These are phyloP conservation scores for Suhomyces kilbournensis DNA, from an alignment of 805 yeast species.

Conservation along the genomic window DNA sequence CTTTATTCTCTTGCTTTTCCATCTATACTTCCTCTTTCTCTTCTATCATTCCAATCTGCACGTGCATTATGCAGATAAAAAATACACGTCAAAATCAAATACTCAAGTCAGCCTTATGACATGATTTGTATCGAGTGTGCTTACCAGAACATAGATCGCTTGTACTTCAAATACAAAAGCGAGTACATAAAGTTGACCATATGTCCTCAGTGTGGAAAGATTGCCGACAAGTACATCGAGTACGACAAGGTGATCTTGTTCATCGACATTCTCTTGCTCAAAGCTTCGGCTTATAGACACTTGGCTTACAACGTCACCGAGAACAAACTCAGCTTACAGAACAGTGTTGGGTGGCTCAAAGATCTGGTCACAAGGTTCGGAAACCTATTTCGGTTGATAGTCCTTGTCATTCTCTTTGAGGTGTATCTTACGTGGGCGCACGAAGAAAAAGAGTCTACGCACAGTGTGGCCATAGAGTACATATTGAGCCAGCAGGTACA, in stretches of 20 bases:
- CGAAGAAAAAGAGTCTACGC: slow-evolving; percentile 59
- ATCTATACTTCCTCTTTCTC: no score
- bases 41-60: neutral
- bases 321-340: slow-evolving; percentile 14
- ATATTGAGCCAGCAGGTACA: slow-evolving; percentile 35
- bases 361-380: slow-evolving; percentile 16
- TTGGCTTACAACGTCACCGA: slow-evolving; percentile 69
- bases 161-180: slow-evolving; percentile 71
- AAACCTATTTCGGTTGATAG: slow-evolving; percentile 42
- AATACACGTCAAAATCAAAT: neutral
- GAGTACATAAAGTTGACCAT: slow-evolving; percentile 77
- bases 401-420: slow-evolving; percentile 74
- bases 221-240: slow-evolving; percentile 90
- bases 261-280: slow-evolving; percentile 77
- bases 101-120: neutral
- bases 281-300: slow-evolving; percentile 87
- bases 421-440: slow-evolving; percentile 91
- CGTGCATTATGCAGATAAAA: neutral
- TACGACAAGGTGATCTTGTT: slow-evolving; percentile 80
- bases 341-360: neutral
- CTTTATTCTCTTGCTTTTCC: no score
- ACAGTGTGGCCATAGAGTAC: slow-evolving; percentile 19
- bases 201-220: slow-evolving; percentile 66
- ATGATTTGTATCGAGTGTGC: slow-evolving; percentile 87
- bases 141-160: slow-evolving; percentile 52